phyloP scores from a whole-genome alignment of 495 filamentous ascomycete genomes.

The Apiosordaria backusii region DNA sequence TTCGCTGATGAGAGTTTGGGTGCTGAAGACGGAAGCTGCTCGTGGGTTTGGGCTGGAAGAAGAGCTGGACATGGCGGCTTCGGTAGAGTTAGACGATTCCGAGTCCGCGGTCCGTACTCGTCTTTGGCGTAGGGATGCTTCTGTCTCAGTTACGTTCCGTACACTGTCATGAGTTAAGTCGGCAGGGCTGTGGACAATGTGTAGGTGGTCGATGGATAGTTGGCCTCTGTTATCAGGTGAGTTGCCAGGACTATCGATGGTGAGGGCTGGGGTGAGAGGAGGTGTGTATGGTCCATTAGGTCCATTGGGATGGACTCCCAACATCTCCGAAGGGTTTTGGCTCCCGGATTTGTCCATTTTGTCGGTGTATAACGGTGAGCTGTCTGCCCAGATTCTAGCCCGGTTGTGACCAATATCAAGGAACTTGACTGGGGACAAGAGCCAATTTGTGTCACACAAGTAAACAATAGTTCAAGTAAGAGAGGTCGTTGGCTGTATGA shows the following conservation, averaged over 20 bases:
- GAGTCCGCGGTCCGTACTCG: slow-evolving; percentile 17
- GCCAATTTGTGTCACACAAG: not conserved
- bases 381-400: not conserved
- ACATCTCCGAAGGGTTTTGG: slow-evolving; percentile 5
- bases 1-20: slow-evolving; percentile 7
- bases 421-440: not conserved
- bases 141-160: not conserved
- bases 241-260: slow-evolving; percentile 13
- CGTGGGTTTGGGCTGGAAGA: not conserved
- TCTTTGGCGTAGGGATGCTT: slow-evolving; percentile 4
- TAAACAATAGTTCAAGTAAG: not conserved
- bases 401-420: not conserved
- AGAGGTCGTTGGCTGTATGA: not conserved
- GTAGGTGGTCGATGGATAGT: not conserved
- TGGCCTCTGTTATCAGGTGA: slow-evolving; percentile 1
- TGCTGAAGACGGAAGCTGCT: slow-evolving; percentile 9
- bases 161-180: not conserved
- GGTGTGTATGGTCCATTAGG: slow-evolving; percentile 25
- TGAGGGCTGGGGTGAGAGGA: slow-evolving; percentile 28
- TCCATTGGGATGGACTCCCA: slow-evolving; percentile 10
- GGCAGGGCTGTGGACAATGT: not conserved
- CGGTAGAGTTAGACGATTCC: slow-evolving; percentile 2
- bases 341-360: slow-evolving; percentile 11
- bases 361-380: slow-evolving; percentile 3
- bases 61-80: slow-evolving; percentile 2